Percentiles rank a stretch among this genome's conserved stretches.
phyloP scores from a whole-genome alignment of 768 basidiomycete genomes.

The Mycena indigotica region DNA sequence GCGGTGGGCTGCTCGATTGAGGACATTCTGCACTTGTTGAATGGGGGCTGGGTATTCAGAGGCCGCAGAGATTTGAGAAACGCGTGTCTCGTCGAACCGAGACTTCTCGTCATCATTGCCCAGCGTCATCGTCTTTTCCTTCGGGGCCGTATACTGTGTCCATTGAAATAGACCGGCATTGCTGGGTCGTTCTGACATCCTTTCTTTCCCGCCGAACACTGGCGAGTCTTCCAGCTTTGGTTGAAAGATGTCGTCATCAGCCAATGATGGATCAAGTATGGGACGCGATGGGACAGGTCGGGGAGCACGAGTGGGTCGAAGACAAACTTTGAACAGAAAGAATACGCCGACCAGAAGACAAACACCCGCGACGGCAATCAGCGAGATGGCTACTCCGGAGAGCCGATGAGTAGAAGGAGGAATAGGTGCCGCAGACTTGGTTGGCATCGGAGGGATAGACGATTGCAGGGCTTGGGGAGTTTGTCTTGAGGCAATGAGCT shows the following conservation, averaged over 20 bases:
- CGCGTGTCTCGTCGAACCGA: too few species aligned
- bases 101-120: slow-evolving; percentile 23
- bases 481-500: background rate
- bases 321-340: slow-evolving; percentile 49
- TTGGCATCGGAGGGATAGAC: slow-evolving; percentile 15
- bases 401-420: slow-evolving; percentile 36
- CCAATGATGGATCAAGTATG: slow-evolving; percentile 59
- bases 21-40: slow-evolving; percentile 44
- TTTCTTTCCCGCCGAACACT: slow-evolving; percentile 76
- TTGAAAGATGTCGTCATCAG: slow-evolving; percentile 47
- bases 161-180: slow-evolving; percentile 56
- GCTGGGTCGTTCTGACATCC: slow-evolving; percentile 39
- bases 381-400: slow-evolving; percentile 50
- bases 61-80: slow-evolving; percentile 24
- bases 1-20: slow-evolving; percentile 40
- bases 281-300: slow-evolving; percentile 76
- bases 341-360: slow-evolving; percentile 51
- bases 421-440: slow-evolving; percentile 3
- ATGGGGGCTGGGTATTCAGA: slow-evolving; percentile 32
- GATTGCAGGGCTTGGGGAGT: slow-evolving; percentile 18
- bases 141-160: slow-evolving; percentile 51
- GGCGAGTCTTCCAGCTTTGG: slow-evolving; percentile 58
- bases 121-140: slow-evolving; percentile 20
- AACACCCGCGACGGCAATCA: slow-evolving; percentile 55
- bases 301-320: slow-evolving; percentile 52